Percentiles rank a stretch among this genome's conserved stretches.
Evolutionary conservation across 768 basidiomycete species (phyloP).

Genomic region (Pleurotus giganteus): DNA sequence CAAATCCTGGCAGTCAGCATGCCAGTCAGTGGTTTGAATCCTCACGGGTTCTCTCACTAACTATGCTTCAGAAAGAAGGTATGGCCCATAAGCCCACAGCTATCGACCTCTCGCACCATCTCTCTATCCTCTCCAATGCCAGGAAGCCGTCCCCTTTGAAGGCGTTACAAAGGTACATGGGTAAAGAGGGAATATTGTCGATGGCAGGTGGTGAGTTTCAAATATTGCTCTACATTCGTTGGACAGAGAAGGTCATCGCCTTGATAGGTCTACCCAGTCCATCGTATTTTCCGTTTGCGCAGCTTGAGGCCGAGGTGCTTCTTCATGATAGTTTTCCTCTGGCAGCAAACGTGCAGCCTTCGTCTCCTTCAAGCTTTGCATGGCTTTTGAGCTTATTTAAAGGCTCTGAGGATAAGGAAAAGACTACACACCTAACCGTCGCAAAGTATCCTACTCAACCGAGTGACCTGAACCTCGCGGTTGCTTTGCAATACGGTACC

Average conservation of each 20-base stretch:
- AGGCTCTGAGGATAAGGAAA: conserved; percentile 28
- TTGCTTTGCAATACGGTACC: conserved; percentile 69
- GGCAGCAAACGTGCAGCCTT: conserved; percentile 12
- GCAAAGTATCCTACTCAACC: conserved; percentile 55
- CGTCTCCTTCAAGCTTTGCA: conserved; percentile 24
- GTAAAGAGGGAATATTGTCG: conserved; percentile 49
- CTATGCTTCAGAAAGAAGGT: background rate
- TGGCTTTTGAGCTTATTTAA: conserved; percentile 62
- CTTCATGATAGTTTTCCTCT: conserved; percentile 49
- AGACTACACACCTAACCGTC: conserved; percentile 48
- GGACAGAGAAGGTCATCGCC: background rate
- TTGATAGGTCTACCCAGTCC: conserved; percentile 60
- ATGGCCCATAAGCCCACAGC: conserved; percentile 30
- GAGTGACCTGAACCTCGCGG: conserved; percentile 55
- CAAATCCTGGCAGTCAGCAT: background rate
- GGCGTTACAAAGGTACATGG: conserved; percentile 58
- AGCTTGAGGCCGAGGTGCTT: conserved; percentile 54
- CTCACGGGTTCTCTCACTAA: background rate
- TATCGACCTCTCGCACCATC: conserved; percentile 70
- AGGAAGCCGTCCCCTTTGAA: conserved; percentile 61
- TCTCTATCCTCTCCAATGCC: conserved; percentile 52
- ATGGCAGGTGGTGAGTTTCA: conserved; percentile 64
- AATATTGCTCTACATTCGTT: conserved; percentile 1
- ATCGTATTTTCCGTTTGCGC: conserved; percentile 68
- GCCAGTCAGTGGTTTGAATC: background rate